Evolutionary conservation across 805 yeast species (phyloP).

Genomic region (Cyberlindnera xylosilytica): DNA sequence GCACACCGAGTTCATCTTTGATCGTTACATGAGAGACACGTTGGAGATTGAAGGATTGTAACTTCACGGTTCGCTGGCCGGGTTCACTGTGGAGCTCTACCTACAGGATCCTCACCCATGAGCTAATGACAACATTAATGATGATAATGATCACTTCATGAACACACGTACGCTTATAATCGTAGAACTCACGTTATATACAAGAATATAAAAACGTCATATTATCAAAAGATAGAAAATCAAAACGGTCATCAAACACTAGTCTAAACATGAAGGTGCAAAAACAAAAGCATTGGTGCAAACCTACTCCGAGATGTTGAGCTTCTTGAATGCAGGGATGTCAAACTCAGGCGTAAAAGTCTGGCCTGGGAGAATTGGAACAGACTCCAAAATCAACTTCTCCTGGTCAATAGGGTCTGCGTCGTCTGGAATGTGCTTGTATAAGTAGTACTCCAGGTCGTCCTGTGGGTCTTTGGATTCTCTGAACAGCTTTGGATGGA

Average conservation of each 20-base stretch:
- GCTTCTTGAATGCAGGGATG: constrained; percentile 64
- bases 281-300: too few species aligned
- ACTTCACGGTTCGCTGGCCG: too few species aligned
- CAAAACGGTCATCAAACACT: too few species aligned
- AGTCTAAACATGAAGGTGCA: too few species aligned
- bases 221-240: too few species aligned
- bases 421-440: constrained; percentile 56
- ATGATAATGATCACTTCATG: too few species aligned
- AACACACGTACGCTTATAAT: too few species aligned
- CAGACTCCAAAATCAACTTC: constrained; percentile 56
- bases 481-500: constrained; percentile 75
- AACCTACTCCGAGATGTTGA: constrained; percentile 13
- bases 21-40: constrained; percentile 12
- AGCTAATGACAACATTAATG: too few species aligned
- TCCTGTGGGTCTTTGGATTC: constrained; percentile 35
- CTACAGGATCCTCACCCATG: too few species aligned
- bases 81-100: too few species aligned
- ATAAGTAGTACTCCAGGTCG: constrained; percentile 62
- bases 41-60: constrained; percentile 3
- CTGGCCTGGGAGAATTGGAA: constrained; percentile 86
- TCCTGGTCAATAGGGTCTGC: constrained; percentile 52
- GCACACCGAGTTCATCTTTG: constrained; percentile 21
- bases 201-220: neutral
- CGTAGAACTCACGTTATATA: too few species aligned
- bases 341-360: constrained; percentile 58